phyloP scores from a whole-genome alignment of 352 stramenopile genomes.

The Achlya hypogyna region DNA sequence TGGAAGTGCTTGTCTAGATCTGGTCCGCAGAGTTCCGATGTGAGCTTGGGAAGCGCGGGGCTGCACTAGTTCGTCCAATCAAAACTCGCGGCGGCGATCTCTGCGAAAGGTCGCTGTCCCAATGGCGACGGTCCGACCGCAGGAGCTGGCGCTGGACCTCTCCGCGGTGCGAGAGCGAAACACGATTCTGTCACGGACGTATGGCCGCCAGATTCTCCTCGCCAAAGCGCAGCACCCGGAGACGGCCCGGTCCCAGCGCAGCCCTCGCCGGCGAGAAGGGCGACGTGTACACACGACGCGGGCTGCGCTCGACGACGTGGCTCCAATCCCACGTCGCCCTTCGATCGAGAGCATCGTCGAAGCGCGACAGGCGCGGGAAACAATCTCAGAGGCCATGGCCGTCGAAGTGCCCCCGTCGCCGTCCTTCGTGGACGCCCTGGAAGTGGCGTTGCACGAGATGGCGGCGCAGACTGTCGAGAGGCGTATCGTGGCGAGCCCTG shows the following conservation, averaged over 20 bases:
- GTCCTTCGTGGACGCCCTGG: slow-evolving; percentile 1
- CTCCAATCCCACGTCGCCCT: not conserved
- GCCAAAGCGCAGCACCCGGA: not conserved
- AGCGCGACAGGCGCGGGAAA: not conserved
- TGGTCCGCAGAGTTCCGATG: too few relatives aligned
- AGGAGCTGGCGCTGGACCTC: slow-evolving; percentile 10
- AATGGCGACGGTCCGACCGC: not conserved
- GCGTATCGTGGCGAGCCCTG: not conserved
- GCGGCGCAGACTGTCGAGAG: not conserved
- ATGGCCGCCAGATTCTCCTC: slow-evolving; percentile 9
- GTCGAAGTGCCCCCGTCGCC: not conserved
- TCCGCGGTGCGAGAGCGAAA: not conserved
- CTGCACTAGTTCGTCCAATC: not conserved
- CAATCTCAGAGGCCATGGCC: not conserved
- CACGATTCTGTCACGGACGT: slow-evolving; percentile 12
- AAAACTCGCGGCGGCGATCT: not conserved
- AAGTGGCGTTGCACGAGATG: not conserved
- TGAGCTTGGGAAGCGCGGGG: too few relatives aligned
- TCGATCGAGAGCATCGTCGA: not conserved
- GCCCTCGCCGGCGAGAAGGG: too few relatives aligned
- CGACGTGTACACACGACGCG: not conserved
- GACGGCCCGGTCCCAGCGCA: not conserved
- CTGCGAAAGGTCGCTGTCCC: not conserved
- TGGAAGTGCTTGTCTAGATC: too few relatives aligned
- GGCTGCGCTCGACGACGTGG: not conserved